Conservation (phyloP, 257 asterid species). For the Capsicum rhomboideum region DNA sequence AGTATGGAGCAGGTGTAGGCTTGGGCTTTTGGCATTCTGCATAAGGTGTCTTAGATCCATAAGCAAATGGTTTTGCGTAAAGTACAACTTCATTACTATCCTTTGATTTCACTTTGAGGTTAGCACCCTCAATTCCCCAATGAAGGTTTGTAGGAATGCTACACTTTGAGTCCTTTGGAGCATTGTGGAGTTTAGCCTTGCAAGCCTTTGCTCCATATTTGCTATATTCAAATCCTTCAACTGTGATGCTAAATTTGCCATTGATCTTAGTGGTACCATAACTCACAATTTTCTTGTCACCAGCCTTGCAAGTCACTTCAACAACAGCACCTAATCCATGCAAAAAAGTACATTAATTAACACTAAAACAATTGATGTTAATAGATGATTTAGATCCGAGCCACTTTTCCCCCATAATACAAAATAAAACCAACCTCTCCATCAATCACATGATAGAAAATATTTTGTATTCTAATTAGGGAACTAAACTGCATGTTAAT, state of each 20-base stretch:
- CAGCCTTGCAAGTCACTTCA: slow-evolving; percentile 21
- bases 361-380: too few relatives aligned
- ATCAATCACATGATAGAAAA: neutral
- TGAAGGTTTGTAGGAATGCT: slow-evolving; percentile 43
- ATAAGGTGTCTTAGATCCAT: slow-evolving; percentile 47
- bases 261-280: slow-evolving; percentile 58
- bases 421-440: neutral
- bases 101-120: slow-evolving; percentile 50
- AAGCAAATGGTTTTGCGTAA: slow-evolving; percentile 57
- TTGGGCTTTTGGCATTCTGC: slow-evolving; percentile 31
- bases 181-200: slow-evolving; percentile 1
- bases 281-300: slow-evolving; percentile 39
- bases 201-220: slow-evolving; percentile 6
- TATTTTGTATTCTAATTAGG: neutral
- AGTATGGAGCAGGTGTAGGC: slow-evolving; percentile 43
- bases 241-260: slow-evolving; percentile 46
- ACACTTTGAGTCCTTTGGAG: slow-evolving; percentile 54
- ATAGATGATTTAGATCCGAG: neutral
- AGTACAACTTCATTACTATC: slow-evolving; percentile 50
- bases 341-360: neutral
- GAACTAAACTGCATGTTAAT: neutral
- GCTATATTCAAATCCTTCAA: slow-evolving; percentile 13
- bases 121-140: slow-evolving; percentile 52
- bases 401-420: neutral
- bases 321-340: slow-evolving; percentile 48